phyloP scores from a whole-genome alignment of 768 basidiomycete genomes.

The Tubosaeta sp. region DNA sequence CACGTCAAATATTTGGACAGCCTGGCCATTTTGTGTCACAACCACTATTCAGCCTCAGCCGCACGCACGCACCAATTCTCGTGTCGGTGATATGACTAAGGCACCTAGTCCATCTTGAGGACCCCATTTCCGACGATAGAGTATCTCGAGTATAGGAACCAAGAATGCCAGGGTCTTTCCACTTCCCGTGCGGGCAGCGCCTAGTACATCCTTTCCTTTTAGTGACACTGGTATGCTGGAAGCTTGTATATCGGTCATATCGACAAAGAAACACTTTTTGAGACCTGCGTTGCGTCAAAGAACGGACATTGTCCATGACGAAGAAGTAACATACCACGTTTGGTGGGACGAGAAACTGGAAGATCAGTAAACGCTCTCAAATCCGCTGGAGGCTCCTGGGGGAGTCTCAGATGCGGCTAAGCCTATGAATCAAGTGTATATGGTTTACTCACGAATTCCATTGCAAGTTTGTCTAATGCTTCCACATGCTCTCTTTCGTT shows the following conservation, averaged over 20 bases:
- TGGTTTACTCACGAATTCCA: constrained; percentile 44
- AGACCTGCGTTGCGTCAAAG: constrained; percentile 49
- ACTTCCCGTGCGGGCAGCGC: constrained; percentile 66
- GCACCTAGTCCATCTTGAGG: constrained; percentile 78
- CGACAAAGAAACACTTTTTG: constrained; percentile 78
- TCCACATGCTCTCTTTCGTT: constrained; percentile 50
- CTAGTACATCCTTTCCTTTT: constrained; percentile 62
- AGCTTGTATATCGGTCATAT: constrained; percentile 80
- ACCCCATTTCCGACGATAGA: constrained; percentile 66
- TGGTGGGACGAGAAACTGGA: constrained; percentile 73
- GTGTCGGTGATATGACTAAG: constrained; percentile 88
- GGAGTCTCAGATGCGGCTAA: constrained; percentile 11
- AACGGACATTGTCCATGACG: not conserved
- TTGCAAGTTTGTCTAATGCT: constrained; percentile 43
- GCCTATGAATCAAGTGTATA: not conserved
- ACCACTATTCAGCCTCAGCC: not conserved
- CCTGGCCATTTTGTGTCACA: constrained; percentile 41
- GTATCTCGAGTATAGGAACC: constrained; percentile 59
- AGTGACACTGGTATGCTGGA: constrained; percentile 56
- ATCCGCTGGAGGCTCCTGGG: constrained; percentile 48
- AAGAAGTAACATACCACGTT: constrained; percentile 48
- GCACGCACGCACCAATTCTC: constrained; percentile 68
- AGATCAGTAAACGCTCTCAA: constrained; percentile 61
- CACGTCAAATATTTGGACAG: constrained; percentile 97
- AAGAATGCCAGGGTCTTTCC: constrained; percentile 75